Conservation (phyloP, 345 rosid genomes). For the Anastatica hierochuntica region DNA sequence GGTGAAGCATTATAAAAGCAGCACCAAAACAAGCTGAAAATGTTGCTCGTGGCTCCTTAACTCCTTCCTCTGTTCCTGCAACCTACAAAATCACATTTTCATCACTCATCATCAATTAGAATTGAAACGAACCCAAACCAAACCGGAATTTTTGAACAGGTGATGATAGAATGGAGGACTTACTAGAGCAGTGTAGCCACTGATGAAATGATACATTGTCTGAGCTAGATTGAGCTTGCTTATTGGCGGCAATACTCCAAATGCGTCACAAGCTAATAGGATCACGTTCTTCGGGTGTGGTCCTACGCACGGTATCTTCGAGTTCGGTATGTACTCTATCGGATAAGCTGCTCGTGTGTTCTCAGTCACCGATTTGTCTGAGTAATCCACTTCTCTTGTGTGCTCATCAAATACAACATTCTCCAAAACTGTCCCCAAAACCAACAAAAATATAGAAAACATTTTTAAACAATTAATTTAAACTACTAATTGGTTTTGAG, state of each 20-base stretch:
- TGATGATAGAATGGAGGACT: not conserved
- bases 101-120: not conserved
- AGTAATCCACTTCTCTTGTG: slow-evolving; percentile 70
- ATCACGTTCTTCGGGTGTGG: slow-evolving; percentile 93
- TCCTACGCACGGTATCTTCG: slow-evolving; percentile 83
- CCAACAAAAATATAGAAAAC: too few species aligned
- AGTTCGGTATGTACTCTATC: slow-evolving; percentile 80
- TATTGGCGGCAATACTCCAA: slow-evolving; percentile 96
- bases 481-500: too few species aligned
- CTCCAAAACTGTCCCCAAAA: slow-evolving; percentile 63
- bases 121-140: not conserved
- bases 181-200: slow-evolving; percentile 98
- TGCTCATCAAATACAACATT: slow-evolving; percentile 96
- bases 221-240: slow-evolving; percentile 83
- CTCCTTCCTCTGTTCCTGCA: slow-evolving; percentile 93
- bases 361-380: slow-evolving; percentile 87
- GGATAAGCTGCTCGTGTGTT: slow-evolving; percentile 97
- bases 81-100: slow-evolving; percentile 31
- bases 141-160: too few species aligned
- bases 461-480: too few species aligned
- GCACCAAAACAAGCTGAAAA: slow-evolving; percentile 99
- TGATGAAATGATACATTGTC: slow-evolving; percentile 98
- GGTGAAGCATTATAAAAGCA: slow-evolving; percentile 95
- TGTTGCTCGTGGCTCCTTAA: slow-evolving; percentile 89
- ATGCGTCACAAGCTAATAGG: slow-evolving; percentile 91